Conservation (phyloP, 441 rosid species). For the Jatropha podagrica region DNA sequence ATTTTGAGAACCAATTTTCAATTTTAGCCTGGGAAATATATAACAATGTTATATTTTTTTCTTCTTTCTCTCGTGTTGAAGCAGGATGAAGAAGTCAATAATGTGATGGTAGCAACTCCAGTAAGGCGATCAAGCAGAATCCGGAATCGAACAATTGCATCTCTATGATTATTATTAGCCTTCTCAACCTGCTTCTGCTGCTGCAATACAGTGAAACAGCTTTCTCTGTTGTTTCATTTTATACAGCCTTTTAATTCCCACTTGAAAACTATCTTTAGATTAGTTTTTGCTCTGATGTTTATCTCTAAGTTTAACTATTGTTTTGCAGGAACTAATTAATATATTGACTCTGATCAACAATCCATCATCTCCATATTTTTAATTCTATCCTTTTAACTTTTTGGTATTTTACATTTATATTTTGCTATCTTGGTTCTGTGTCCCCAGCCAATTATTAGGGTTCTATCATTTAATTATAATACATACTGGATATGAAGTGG, state of each 20-base stretch:
- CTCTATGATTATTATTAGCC: conserved; percentile 31
- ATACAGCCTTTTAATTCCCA: neutral
- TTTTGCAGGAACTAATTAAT: conserved; percentile 4
- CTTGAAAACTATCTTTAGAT: neutral
- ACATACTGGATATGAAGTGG: conserved; percentile 21
- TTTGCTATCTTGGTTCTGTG: neutral
- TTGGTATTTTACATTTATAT: neutral
- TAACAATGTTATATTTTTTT: neutral
- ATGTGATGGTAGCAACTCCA: conserved; percentile 23
- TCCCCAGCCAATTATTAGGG: neutral
- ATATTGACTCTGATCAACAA: too few relatives aligned
- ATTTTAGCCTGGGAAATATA: neutral
- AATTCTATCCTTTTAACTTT: neutral
- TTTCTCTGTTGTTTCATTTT: conserved; percentile 37
- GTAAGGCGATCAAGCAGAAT: conserved; percentile 45
- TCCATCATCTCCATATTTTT: conserved; percentile 5
- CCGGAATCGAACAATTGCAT: conserved; percentile 23
- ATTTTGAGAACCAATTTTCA: neutral
- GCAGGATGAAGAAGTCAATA: conserved; percentile 25
- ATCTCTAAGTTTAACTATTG: neutral
- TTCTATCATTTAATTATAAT: neutral
- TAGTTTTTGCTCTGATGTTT: neutral
- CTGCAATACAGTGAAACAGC: conserved; percentile 21
- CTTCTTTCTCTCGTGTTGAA: conserved; percentile 16
- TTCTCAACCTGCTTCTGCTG: neutral